These are phyloP conservation scores for Pseudogymnoascus sp. DNA, from an alignment of 2,329 filamentous ascomycete species.

Conservation along the genomic window DNA sequence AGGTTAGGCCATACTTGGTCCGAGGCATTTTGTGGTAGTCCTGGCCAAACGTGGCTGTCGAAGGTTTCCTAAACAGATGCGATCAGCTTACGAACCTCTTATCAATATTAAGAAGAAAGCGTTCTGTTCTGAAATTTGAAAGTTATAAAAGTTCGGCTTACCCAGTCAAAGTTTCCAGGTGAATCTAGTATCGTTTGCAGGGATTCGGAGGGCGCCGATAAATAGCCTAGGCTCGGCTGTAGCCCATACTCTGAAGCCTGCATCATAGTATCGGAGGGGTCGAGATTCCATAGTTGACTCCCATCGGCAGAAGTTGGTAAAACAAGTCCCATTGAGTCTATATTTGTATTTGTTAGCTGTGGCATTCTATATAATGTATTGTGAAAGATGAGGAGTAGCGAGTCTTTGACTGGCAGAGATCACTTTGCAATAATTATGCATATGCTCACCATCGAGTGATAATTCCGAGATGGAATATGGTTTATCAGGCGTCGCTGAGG, in stretches of 20 bases:
- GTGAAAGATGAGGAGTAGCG: neutral
- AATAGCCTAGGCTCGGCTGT: neutral
- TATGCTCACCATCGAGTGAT: constrained; percentile 11
- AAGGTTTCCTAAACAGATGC: constrained; percentile 15
- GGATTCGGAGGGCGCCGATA: constrained; percentile 9
- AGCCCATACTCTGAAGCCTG: neutral
- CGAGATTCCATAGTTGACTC: neutral
- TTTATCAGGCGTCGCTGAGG: neutral
- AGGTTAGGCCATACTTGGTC: constrained; percentile 15
- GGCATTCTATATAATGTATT: neutral
- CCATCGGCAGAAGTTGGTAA: neutral
- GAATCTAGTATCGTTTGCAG: constrained; percentile 16
- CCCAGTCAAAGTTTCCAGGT: constrained; percentile 21
- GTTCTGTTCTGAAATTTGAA: neutral
- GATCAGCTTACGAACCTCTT: neutral
- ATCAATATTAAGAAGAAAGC: neutral
- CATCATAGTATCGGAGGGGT: neutral
- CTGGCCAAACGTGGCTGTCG: constrained; percentile 15
- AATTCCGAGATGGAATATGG: constrained; percentile 8
- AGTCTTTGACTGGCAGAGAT: too few relatives aligned
- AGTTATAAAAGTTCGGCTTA: constrained; percentile 9
- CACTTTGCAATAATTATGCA: neutral
- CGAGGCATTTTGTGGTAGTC: neutral
- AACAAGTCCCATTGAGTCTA: neutral
- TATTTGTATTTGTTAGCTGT: neutral